phyloP scores from a whole-genome alignment of 2,329 filamentous ascomycete species.

The Xylariaceae sp. region DNA sequence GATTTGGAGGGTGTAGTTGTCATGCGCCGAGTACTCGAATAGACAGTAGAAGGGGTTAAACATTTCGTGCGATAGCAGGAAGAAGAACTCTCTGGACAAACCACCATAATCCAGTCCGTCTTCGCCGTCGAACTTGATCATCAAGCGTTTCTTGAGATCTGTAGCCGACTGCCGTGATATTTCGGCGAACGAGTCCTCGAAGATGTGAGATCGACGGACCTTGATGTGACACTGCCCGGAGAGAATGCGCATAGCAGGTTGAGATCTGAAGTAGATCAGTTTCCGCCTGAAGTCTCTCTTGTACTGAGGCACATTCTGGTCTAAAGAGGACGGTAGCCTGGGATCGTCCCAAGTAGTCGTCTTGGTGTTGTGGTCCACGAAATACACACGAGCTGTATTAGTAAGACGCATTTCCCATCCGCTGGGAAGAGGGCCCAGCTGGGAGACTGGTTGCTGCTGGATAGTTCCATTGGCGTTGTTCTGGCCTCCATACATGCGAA shows the following conservation, averaged over 20 bases:
- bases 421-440: slow-evolving; percentile 89
- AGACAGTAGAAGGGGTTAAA: slow-evolving; percentile 99
- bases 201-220: slow-evolving; percentile 92
- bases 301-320: slow-evolving; percentile 98
- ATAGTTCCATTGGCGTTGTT: slow-evolving; percentile 83
- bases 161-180: slow-evolving; percentile 95
- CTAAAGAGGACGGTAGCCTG: slow-evolving; percentile 87
- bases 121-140: slow-evolving; percentile 99
- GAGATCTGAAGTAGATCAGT: slow-evolving; percentile 98
- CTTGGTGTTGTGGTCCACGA: slow-evolving; percentile 99
- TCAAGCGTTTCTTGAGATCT: slow-evolving; percentile 95
- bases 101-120: slow-evolving; percentile 97
- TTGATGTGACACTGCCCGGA: slow-evolving; percentile 98
- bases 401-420: slow-evolving; percentile 99
- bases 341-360: slow-evolving; percentile 99
- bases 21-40: slow-evolving; percentile 98
- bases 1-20: slow-evolving; percentile 99
- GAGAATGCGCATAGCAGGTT: slow-evolving; percentile 91
- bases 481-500: slow-evolving; percentile 91
- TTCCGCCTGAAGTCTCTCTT: slow-evolving; percentile 98
- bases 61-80: slow-evolving; percentile 98
- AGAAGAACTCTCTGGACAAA: slow-evolving; percentile 98
- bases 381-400: slow-evolving; percentile 96
- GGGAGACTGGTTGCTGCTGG: slow-evolving; percentile 95
- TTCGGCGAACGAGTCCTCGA: slow-evolving; percentile 97